These are phyloP conservation scores for Carallia brachiata DNA, from an alignment of 345 rosid species.

Conservation along the genomic window DNA sequence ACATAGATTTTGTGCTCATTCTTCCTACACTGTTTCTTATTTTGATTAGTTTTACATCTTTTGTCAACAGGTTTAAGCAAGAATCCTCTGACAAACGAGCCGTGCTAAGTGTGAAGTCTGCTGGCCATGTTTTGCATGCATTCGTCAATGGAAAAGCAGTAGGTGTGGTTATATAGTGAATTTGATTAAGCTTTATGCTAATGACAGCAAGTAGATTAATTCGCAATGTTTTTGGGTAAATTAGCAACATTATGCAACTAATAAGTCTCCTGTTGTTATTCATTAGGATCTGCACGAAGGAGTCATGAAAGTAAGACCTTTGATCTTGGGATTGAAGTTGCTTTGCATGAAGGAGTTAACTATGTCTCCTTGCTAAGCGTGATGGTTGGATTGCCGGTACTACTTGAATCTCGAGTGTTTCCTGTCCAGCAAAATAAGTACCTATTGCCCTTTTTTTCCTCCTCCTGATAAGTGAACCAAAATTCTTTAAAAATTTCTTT, in stretches of 20 bases:
- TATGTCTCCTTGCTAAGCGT: slow-evolving; percentile 72
- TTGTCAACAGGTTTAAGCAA: slow-evolving; percentile 40
- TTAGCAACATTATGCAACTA: not conserved
- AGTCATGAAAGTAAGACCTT: slow-evolving; percentile 27
- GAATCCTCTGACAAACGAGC: slow-evolving; percentile 28
- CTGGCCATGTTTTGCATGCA: slow-evolving; percentile 67
- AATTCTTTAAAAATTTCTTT: too few species aligned
- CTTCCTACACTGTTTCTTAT: not conserved
- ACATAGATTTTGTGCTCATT: too few species aligned
- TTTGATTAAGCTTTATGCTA: not conserved
- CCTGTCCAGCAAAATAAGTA: too few species aligned
- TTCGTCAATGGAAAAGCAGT: slow-evolving; percentile 52
- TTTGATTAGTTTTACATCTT: not conserved
- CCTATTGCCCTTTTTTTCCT: too few species aligned
- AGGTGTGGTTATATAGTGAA: slow-evolving; percentile 4
- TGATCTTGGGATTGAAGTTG: slow-evolving; percentile 33
- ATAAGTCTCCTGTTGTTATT: not conserved
- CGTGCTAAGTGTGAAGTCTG: slow-evolving; percentile 46
- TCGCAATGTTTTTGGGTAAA: not conserved
- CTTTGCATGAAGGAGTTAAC: slow-evolving; percentile 53
- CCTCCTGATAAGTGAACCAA: too few species aligned
- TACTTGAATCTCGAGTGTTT: not conserved
- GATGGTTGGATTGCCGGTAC: slow-evolving; percentile 84
- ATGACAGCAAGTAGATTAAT: not conserved
- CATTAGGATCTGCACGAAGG: slow-evolving; percentile 64